Evolutionary conservation across 2,329 filamentous ascomycete species (phyloP).

Genomic region (Stachybotrys echinatus): DNA sequence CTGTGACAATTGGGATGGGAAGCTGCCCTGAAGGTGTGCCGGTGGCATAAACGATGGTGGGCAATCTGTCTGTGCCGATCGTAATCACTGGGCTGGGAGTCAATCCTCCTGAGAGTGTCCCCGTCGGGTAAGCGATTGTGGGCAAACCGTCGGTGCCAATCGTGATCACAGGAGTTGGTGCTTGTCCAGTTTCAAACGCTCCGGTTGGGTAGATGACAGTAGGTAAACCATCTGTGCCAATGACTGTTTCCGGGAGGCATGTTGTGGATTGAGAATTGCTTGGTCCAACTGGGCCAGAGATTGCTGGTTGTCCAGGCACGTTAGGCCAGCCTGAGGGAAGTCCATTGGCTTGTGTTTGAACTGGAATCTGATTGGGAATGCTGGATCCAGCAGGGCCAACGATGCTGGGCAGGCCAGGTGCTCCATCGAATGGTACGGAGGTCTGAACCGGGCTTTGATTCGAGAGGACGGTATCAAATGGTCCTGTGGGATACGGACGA

Average conservation of each 20-base stretch:
- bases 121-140: background rate
- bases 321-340: background rate
- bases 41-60: slow-evolving; percentile 5
- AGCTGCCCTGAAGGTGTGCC: background rate
- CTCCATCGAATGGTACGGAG: background rate
- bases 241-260: slow-evolving; percentile 7
- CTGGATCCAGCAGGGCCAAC: background rate
- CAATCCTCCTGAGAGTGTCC: background rate
- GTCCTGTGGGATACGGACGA: background rate
- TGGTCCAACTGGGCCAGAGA: background rate
- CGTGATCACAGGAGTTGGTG: background rate
- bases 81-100: background rate
- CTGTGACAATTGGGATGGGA: background rate
- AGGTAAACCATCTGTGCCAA: slow-evolving; percentile 10
- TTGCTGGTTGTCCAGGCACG: background rate
- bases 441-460: background rate
- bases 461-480: background rate
- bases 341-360: background rate
- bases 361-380: background rate
- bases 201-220: background rate
- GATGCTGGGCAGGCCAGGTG: background rate
- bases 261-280: background rate
- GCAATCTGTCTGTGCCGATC: slow-evolving; percentile 6
- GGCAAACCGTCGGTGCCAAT: slow-evolving; percentile 10
- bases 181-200: background rate